Base-by-base conservation (phyloP, 202 grass and related monocot genomes). In the Alloteropsis angusta region DNA sequence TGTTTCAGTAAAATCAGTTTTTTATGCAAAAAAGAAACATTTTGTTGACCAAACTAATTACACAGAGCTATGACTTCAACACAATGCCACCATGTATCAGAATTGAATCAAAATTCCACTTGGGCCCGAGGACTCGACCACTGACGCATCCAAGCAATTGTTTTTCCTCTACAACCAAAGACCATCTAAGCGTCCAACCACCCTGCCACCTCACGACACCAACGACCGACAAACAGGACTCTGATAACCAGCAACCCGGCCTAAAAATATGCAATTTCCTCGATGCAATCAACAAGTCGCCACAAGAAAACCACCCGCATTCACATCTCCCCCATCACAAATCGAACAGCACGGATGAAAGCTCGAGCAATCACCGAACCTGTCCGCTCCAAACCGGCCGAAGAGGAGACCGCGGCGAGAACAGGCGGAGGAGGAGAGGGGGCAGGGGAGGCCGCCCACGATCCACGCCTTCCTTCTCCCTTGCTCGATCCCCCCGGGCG, bases 341-440 rank as follows among this genome's bases (percentile, higher is more conserved):
- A 25, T 16, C 18, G 5, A 60, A 61, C 6, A 19, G 13, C 14
- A 48, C 9, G 28, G 5, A 34, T 0, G 36, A 61, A 69, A 69
- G 45, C 53, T 76, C 5, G 49, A 69, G 11, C 19, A 37, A 84
- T 12, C 81, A 49, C 36, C 54, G 2, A 69, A 85, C 82, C 78
- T 89, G 49, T 45, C 1, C 42, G 60, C 12, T 60, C 32, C 32
- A 67, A 66, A 79, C 46, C 67, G 58, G 37, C 49, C 57, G 69
- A 59, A 65, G 63, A 52, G 69, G 43, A 60, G 21, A 5, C 61
- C 42, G 34, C 18, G 17, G 39, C 59, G 0, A 42, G 65, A 83
- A 4, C 75, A 54, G 16, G 37, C 54, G 39, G 22, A 37, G 74
- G 41, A 23, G 6, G 14, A 10, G 25, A 22, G 30, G 9, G 19